Evolutionary conservation across 371 early-diverging fungal species (phyloP).

Genomic region (Circinella umbellata): DNA sequence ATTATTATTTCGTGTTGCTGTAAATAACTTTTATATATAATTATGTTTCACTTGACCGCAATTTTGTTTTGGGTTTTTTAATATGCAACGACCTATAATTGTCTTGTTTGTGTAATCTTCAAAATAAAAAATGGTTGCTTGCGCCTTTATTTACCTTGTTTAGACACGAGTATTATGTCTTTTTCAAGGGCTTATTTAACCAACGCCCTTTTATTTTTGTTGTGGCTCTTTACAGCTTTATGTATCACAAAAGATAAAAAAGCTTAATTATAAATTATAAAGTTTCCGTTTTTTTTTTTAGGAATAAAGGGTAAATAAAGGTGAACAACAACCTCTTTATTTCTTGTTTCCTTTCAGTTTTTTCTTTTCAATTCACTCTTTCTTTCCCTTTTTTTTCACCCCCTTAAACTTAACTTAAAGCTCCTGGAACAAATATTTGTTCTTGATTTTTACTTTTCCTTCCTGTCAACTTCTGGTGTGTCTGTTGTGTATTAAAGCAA

Average conservation of each 20-base stretch:
- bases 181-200: not conserved
- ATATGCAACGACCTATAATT: slow-evolving; percentile 3
- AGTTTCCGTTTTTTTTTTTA: not conserved
- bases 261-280: slow-evolving; percentile 8
- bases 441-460: no score
- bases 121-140: not conserved
- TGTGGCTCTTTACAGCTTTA: not conserved
- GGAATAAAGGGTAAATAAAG: no score
- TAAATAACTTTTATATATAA: not conserved
- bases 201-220: not conserved
- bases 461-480: no score
- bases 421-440: no score
- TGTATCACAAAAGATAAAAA: not conserved
- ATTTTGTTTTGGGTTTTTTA: not conserved
- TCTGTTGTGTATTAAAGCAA: no score
- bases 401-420: no score
- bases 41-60: not conserved
- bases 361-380: no score
- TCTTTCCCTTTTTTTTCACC: no score
- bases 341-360: no score
- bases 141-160: slow-evolving; percentile 6
- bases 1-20: not conserved
- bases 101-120: not conserved
- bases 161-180: slow-evolving; percentile 3
- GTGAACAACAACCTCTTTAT: no score